Conservation (phyloP, 768 basidiomycete species). For the Pulveroboletus ravenelii region DNA sequence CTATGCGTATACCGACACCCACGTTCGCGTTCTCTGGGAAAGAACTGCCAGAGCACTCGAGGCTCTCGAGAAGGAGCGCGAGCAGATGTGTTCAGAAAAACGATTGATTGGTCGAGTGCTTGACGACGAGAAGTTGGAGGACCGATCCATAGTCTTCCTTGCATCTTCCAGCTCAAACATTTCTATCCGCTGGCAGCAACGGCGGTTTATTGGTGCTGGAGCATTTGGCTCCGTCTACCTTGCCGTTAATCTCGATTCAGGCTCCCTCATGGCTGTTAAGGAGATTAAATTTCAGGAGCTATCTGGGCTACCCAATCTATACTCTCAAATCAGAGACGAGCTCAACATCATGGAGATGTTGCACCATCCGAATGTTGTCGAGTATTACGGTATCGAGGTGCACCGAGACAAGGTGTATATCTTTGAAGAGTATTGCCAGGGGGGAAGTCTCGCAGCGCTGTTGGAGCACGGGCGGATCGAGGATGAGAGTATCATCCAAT, state of each 20-base stretch:
- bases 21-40: constrained; percentile 76
- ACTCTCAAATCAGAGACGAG: constrained; percentile 93
- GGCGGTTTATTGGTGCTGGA: constrained; percentile 96
- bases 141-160: constrained; percentile 88
- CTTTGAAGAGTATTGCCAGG: constrained; percentile 97
- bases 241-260: constrained; percentile 93
- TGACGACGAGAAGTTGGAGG: constrained; percentile 90
- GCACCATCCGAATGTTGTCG: constrained; percentile 95
- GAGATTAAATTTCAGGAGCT: constrained; percentile 97
- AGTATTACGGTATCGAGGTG: constrained; percentile 98
- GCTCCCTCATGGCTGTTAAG: constrained; percentile 97
- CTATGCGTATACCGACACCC: constrained; percentile 52
- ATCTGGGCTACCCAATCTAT: constrained; percentile 80
- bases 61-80: constrained; percentile 62
- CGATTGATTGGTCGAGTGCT: constrained; percentile 85
- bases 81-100: constrained; percentile 59
- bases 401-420: constrained; percentile 99
- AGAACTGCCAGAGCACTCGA: constrained; percentile 54
- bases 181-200: constrained; percentile 97
- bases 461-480: constrained; percentile 93
- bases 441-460: constrained; percentile 84
- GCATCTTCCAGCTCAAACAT: constrained; percentile 96
- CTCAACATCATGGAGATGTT: constrained; percentile 97
- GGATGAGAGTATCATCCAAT: constrained; percentile 91
- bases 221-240: constrained; percentile 99